Evolutionary conservation across 352 stramenopile species (phyloP), one percentile per base, ranked within the genome.

Genomic region (Elongisporangium anandrum): DNA sequence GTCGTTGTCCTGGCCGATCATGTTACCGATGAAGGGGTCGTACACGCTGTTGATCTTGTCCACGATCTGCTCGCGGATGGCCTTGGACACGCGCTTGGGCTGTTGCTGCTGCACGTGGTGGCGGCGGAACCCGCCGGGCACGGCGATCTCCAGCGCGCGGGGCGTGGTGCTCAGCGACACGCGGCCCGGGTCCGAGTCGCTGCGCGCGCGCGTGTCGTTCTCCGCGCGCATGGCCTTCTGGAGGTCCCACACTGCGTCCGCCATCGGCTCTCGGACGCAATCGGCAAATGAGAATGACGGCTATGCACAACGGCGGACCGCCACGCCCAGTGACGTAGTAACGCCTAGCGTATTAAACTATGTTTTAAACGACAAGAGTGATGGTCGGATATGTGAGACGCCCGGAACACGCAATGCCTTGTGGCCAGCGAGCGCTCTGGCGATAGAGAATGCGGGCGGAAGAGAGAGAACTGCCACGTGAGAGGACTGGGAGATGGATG

Each of bases 1-100:
- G 63, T 94, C 85, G 64, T 90, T 91, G 70, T 92, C 83, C 53
- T 94, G 85, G 52, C 80, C 88, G 26, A 94, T 60, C 52, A 92
- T 91, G 60, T 65, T 90, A 55, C 79, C 79, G 56, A 94, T 94
- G 57, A 94, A 90, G 38, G 82, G 82, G 55, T 94, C 77, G 72
- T 94, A 94, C 54, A 92, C 82, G 53, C 68, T 78, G 54, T 80
- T 74, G 54, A 94, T 88, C 47, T 76, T 73, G 53, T 87, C 72
- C 38, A 90, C 69, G 66, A 94, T 94, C 58, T 87, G 72, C 50
- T 87, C 64, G 24, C 82, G 80, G 48, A 92, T 63, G 3, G 71
- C 68, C 67, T 72, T 73, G 3, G 80, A 90, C 9, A 88, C 78
- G 0, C 59, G 51, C 21, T 74, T 72, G 45, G 59, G 56, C 7